These are phyloP conservation scores for Jacaranda mimosifolia DNA, from an alignment of 257 asterid species.

Conservation along the genomic window DNA sequence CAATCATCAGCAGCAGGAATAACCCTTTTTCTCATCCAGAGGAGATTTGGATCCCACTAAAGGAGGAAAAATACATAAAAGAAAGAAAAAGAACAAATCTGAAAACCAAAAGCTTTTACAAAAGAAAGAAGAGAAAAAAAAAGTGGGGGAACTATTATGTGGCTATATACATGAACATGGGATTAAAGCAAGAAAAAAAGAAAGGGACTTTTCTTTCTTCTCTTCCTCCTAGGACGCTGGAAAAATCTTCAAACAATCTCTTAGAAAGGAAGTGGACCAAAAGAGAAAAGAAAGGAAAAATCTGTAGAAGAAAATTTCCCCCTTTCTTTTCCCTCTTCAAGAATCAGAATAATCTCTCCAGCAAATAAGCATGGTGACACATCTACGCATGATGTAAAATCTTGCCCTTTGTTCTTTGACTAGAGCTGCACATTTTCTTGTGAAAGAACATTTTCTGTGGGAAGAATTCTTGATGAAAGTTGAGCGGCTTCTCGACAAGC, in stretches of 20 bases:
- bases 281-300: background rate
- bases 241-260: conserved; percentile 57
- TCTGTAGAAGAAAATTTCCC: background rate
- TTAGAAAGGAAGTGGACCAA: conserved; percentile 58
- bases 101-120: conserved; percentile 3
- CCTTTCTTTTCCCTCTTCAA: conserved; percentile 35
- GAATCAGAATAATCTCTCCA: conserved; percentile 84
- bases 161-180: conserved; percentile 27
- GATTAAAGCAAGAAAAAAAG: background rate
- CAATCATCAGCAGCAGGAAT: background rate
- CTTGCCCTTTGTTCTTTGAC: conserved; percentile 91
- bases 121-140: background rate
- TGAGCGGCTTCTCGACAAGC: conserved; percentile 44
- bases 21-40: conserved; percentile 5
- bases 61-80: background rate
- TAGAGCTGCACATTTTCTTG: conserved; percentile 78
- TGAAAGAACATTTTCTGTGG: conserved; percentile 65
- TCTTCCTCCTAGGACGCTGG: conserved; percentile 74
- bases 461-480: conserved; percentile 44
- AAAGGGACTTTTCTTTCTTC: conserved; percentile 9
- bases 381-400: conserved; percentile 87
- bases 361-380: conserved; percentile 91
- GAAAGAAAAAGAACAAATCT: background rate
- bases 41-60: conserved; percentile 1
- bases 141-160: conserved; percentile 6